Evolutionary conservation across 176 grass and related monocot species (phyloP), one percentile per base, ranked within the genome.

Genomic region (Ananas comosus): DNA sequence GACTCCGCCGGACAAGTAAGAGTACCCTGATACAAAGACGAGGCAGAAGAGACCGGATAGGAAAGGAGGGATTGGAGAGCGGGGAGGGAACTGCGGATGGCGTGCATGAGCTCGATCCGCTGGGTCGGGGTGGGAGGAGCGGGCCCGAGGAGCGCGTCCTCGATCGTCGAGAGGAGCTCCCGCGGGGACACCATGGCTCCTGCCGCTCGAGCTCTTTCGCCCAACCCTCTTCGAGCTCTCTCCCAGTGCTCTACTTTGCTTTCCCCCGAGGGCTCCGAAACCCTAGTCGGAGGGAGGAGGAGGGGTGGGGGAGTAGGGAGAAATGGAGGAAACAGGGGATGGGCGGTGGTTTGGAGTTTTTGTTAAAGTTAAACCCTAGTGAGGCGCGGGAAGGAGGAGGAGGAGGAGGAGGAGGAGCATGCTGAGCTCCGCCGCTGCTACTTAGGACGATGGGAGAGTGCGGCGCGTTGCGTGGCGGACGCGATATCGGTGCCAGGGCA

Each of bases 31-130:
- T 29, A 72, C 42, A 42, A 25, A 10, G 2, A 14, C 63, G 17
- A 12, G 52, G 29, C 29, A 7, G 73, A 50, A 71, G 51, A 67
- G 33, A 97, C 93, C 53, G 81, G 84, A 63, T 85, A 88, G 50
- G 89, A 92, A 49, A 97, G 89, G 24, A 97, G 75, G 19, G 86
- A 52, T 57, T 83, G 77, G 77, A 97, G 78, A 29, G 77, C 28
- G 12, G 79, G 84, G 52, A 91, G 75, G 67, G 86, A 85, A 17
- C 81, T 80, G 47, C 93, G 93, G 69, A 97, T 78, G 58, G 89
- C 82, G 69, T 97, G 89, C 70, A 97, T 72, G 51, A 96, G 86
- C 74, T 89, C 86, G 75, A 96, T 83, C 58, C 93, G 86, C 76
- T 92, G 88, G 63, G 81, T 69, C 2, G 93, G 81, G 48, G 92